A percentile compares a stretch with the other conserved stretches of the same genome.
phyloP scores from a whole-genome alignment of 73 alveolate genomes.

The Paramecium biaurelia region DNA sequence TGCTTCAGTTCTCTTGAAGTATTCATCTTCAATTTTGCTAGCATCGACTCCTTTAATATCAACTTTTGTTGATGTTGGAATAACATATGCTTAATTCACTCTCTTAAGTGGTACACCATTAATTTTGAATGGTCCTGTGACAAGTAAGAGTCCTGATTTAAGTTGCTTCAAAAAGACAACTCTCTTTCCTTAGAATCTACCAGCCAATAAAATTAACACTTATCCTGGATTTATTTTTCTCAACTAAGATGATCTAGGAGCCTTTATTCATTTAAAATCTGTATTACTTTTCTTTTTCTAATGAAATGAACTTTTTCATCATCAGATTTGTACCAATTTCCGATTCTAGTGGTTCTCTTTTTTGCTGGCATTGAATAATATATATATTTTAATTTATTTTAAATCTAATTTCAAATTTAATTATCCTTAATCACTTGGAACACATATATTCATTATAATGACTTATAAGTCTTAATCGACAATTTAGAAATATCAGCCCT shows the following conservation, averaged over 20 bases:
- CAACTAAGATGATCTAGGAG: conserved; percentile 76
- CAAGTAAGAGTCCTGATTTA: conserved; percentile 86
- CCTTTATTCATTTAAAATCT: conserved; percentile 4
- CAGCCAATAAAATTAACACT: conserved; percentile 85
- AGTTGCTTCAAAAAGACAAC: conserved; percentile 92
- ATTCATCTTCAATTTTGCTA: conserved; percentile 59
- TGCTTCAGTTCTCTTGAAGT: conserved; percentile 53
- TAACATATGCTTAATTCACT: conserved; percentile 84
- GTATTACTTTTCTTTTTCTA: conserved; percentile 43
- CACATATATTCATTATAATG: background rate
- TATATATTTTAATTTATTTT: conserved; percentile 6
- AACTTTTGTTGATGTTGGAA: conserved; percentile 87
- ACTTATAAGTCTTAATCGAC: background rate
- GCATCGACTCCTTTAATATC: conserved; percentile 72
- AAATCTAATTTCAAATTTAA: conserved; percentile 21
- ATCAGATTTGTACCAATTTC: conserved; percentile 64
- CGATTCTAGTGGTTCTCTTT: conserved; percentile 50
- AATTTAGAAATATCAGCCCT: background rate
- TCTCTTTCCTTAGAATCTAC: conserved; percentile 94
- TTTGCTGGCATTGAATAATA: conserved; percentile 34
- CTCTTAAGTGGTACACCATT: conserved; percentile 95
- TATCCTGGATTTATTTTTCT: conserved; percentile 82
- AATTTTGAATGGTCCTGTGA: conserved; percentile 94
- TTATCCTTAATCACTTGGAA: background rate
- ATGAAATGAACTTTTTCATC: conserved; percentile 59